phyloP scores from a whole-genome alignment of 2,329 filamentous ascomycete species.

The Botrytis byssoidea region DNA sequence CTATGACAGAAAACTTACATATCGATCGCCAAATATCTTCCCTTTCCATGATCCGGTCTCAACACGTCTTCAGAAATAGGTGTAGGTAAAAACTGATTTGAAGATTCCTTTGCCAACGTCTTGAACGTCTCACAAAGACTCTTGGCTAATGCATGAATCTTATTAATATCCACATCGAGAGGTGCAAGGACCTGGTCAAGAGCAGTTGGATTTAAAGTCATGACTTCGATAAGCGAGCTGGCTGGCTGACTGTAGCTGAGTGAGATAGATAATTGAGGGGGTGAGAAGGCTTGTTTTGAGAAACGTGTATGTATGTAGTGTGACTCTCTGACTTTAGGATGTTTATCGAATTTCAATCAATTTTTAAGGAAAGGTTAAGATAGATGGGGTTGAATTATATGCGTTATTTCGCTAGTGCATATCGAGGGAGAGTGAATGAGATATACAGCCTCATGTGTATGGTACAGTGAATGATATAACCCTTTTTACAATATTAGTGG shows the following conservation, averaged over 20 bases:
- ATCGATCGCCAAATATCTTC: slow-evolving; percentile 62
- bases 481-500: neutral
- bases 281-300: slow-evolving; percentile 1
- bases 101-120: slow-evolving; percentile 51
- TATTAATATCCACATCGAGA: slow-evolving; percentile 49
- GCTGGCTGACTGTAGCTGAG: neutral
- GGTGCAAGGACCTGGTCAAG: slow-evolving; percentile 50
- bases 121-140: slow-evolving; percentile 50
- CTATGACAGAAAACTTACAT: slow-evolving; percentile 51
- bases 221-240: slow-evolving; percentile 20
- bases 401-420: neutral
- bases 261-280: neutral
- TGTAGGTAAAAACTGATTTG: slow-evolving; percentile 58
- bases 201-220: slow-evolving; percentile 25
- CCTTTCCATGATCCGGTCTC: slow-evolving; percentile 49
- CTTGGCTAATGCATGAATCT: slow-evolving; percentile 48
- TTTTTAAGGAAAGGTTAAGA: no score
- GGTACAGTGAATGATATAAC: neutral
- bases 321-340: neutral
- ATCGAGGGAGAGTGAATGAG: slow-evolving; percentile 3
- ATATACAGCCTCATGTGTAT: neutral
- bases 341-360: neutral
- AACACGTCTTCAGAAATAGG: slow-evolving; percentile 60
- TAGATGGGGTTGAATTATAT: neutral
- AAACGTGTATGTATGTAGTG: neutral